Evolutionary conservation across 176 grass and related monocot species (phyloP), one percentile per base, ranked within the genome.

Genomic region (Coix lacrymajobi): DNA sequence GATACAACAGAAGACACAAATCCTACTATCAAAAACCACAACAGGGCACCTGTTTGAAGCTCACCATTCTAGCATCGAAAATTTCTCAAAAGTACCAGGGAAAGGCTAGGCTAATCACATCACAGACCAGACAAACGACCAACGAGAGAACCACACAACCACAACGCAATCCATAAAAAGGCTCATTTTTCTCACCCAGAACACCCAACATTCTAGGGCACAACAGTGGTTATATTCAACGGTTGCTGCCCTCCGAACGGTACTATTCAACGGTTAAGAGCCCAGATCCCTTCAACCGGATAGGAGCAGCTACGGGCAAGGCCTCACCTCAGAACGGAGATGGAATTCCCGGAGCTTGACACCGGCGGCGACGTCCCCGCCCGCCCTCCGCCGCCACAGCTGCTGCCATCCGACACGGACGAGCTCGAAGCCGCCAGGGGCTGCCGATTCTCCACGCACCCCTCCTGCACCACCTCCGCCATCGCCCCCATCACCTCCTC

Each of bases 391-490:
- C 85, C 88, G 5, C 87, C 92, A 46, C 80, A 89, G 86, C 76
- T 86, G 82, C 93, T 96, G 11, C 89, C 89, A 22, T 96, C 96
- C 7, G 96, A 96, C 22, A 90, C 40, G 10, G 93, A 99, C 19
- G 89, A 93, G 83, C 87, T 99, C 80, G 93, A 96, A 56, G 93
- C 87, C 30, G 89, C 83, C 66, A 91, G 77, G 36, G 72, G 85
- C 83, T 97, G 95, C 77, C 94, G 92, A 81, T 99, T 99, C 87
- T 99, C 96, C 69, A 99, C 93, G 85, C 96, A 99, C 85, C 96
- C 86, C 69, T 87, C 87, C 54, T 83, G 85, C 78, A 66, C 90
- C 33, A 62, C 61, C 71, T 81, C 87, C 76, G 65, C 48, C 88
- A 89, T 93, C 38, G 81, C 45, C 44, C 67, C 89, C 84, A 85